phyloP scores from a whole-genome alignment of 257 asterid genomes.

The Verbascum thapsus region DNA sequence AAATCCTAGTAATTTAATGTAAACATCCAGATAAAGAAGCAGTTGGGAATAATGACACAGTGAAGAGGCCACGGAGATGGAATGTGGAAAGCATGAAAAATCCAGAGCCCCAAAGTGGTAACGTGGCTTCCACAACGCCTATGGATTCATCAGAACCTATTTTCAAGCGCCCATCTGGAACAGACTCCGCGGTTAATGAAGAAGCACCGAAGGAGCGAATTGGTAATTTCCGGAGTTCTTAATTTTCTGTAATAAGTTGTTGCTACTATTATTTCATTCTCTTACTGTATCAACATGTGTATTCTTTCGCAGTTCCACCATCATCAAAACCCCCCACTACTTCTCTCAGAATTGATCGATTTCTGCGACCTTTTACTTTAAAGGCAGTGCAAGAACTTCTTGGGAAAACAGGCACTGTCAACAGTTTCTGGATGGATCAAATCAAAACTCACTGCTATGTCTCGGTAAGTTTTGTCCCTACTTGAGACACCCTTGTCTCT shows the following conservation, averaged over 20 bases:
- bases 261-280: slow-evolving; percentile 11
- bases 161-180: slow-evolving; percentile 46
- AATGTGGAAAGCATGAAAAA: slow-evolving; percentile 53
- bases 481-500: background rate
- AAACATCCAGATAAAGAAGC: slow-evolving; percentile 52
- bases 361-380: slow-evolving; percentile 86
- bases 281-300: slow-evolving; percentile 24
- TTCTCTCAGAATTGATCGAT: slow-evolving; percentile 79
- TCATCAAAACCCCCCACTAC: slow-evolving; percentile 59
- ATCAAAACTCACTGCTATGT: slow-evolving; percentile 93
- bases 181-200: slow-evolving; percentile 41
- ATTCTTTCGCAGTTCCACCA: slow-evolving; percentile 65
- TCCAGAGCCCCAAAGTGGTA: slow-evolving; percentile 49
- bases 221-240: slow-evolving; percentile 47
- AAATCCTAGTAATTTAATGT: slow-evolving; percentile 22
- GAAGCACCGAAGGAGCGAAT: slow-evolving; percentile 74
- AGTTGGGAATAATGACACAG: slow-evolving; percentile 48
- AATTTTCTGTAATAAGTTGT: slow-evolving; percentile 2
- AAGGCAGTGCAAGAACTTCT: slow-evolving; percentile 87
- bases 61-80: slow-evolving; percentile 73
- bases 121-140: slow-evolving; percentile 39
- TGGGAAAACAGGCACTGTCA: slow-evolving; percentile 69
- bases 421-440: slow-evolving; percentile 88
- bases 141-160: slow-evolving; percentile 50
- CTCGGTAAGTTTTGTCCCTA: slow-evolving; percentile 54